Conservation (phyloP, 805 yeast genomes). For the Starmerella lactis-condensi region DNA sequence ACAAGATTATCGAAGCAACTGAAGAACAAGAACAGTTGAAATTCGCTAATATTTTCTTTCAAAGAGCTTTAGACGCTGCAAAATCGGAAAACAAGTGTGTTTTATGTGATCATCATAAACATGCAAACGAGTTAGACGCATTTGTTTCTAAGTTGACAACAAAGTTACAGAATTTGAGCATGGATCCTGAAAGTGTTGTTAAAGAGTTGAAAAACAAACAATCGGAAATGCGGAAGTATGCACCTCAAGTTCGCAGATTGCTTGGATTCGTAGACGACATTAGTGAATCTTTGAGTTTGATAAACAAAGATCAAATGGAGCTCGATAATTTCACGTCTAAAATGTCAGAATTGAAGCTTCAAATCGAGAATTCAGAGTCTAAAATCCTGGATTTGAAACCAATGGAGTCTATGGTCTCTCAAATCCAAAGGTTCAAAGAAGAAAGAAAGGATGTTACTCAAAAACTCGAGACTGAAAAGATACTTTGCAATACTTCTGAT, state of each 20-base stretch:
- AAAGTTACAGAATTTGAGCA: constrained; percentile 21
- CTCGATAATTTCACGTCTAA: too few species aligned
- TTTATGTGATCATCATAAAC: constrained; percentile 53
- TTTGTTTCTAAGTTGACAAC: constrained; percentile 18
- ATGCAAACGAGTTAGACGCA: constrained; percentile 18
- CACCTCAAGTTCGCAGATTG: too few species aligned
- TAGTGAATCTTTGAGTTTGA: too few species aligned
- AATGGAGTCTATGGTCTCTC: too few species aligned
- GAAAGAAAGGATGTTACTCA: background rate
- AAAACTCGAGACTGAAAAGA: constrained; percentile 3
- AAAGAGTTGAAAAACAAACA: too few species aligned
- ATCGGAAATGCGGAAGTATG: constrained; percentile 5
- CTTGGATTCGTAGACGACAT: too few species aligned
- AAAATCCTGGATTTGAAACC: too few species aligned
- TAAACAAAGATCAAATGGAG: too few species aligned
- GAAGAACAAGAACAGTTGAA: constrained; percentile 51
- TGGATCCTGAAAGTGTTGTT: constrained; percentile 23
- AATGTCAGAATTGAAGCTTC: too few species aligned
- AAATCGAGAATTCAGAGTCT: too few species aligned
- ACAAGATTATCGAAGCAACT: constrained; percentile 39
- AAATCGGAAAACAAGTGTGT: constrained; percentile 37
- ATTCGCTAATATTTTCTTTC: constrained; percentile 52
- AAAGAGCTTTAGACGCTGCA: constrained; percentile 50
- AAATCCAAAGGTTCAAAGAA: background rate
- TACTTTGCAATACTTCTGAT: background rate